Evolutionary conservation across 768 basidiomycete genomes (phyloP).

Genomic region (Fibroporia radiculosa): DNA sequence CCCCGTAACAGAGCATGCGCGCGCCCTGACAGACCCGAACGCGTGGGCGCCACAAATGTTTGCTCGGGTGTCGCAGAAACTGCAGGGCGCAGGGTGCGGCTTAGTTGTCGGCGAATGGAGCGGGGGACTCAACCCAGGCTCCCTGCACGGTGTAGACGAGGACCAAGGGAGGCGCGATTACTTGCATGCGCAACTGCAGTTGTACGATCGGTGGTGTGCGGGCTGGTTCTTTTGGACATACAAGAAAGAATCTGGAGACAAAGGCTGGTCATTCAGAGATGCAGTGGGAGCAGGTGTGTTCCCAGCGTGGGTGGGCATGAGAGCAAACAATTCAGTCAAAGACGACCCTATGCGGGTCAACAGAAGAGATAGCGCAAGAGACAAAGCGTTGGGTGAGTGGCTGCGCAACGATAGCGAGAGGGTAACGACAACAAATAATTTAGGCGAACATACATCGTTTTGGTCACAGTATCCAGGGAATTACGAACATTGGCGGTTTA

Average conservation of each 20-base stretch:
- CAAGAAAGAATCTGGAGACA: slow-evolving; percentile 65
- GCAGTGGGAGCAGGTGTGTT: slow-evolving; percentile 56
- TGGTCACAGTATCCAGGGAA: slow-evolving; percentile 46
- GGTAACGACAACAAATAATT: background rate
- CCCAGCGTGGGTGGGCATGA: slow-evolving; percentile 28
- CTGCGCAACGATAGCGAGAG: no score
- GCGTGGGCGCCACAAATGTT: slow-evolving; percentile 32
- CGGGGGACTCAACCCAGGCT: slow-evolving; percentile 62
- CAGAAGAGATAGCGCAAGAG: slow-evolving; percentile 20
- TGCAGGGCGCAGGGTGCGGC: slow-evolving; percentile 35
- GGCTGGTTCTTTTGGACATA: slow-evolving; percentile 87
- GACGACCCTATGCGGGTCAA: slow-evolving; percentile 32
- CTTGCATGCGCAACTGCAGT: slow-evolving; percentile 52
- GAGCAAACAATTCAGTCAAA: slow-evolving; percentile 10
- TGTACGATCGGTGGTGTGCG: slow-evolving; percentile 56
- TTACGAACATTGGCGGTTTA: slow-evolving; percentile 64
- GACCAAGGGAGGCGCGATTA: slow-evolving; percentile 39
- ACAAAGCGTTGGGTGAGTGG: slow-evolving; percentile 23
- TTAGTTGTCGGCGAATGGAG: slow-evolving; percentile 77
- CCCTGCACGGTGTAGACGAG: slow-evolving; percentile 41
- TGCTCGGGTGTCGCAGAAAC: slow-evolving; percentile 28
- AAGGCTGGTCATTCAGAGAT: slow-evolving; percentile 68
- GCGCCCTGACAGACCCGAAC: slow-evolving; percentile 34
- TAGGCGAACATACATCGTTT: slow-evolving; percentile 32
- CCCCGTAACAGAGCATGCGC: slow-evolving; percentile 46